phyloP scores from a whole-genome alignment of 2,329 filamentous ascomycete genomes.

The Emericellopsis atlantica region DNA sequence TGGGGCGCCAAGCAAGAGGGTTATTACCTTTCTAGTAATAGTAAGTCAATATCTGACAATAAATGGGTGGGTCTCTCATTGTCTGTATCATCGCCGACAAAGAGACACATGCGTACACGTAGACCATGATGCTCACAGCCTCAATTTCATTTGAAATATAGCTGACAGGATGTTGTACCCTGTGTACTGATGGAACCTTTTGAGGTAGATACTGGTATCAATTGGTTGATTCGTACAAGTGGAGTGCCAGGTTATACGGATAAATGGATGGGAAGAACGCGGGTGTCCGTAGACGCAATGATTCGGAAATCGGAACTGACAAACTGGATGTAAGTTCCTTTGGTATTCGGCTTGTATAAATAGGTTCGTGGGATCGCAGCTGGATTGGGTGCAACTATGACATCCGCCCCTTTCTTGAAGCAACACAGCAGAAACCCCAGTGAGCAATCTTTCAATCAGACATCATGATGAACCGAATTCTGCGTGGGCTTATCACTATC shows the following conservation, averaged over 20 bases:
- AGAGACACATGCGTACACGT: too few species aligned
- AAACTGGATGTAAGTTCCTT: neutral
- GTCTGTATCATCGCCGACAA: too few species aligned
- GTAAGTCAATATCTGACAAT: too few species aligned
- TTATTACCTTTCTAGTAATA: too few species aligned
- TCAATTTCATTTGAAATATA: too few species aligned
- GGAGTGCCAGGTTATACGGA: neutral
- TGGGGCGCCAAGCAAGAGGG: conserved; percentile 2
- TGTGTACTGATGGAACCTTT: neutral
- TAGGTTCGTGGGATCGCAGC: neutral
- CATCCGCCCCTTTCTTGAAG: neutral
- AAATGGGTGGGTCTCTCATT: too few species aligned
- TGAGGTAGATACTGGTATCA: neutral
- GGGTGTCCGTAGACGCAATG: too few species aligned
- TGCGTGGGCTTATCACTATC: conserved; percentile 6
- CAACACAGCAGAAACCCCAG: neutral
- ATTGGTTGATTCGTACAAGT: conserved; percentile 10
- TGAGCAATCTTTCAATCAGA: neutral
- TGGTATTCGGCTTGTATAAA: neutral
- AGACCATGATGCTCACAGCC: too few species aligned
- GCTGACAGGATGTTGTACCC: too few species aligned
- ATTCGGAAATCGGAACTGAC: too few species aligned
- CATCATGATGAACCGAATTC: conserved; percentile 5
- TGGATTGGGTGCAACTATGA: neutral
- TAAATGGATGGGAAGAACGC: too few species aligned